A percentile compares a stretch with the other conserved stretches of the same genome.
These are phyloP conservation scores for Turnera subulata DNA, from an alignment of 345 rosid genomes.

Conservation along the genomic window DNA sequence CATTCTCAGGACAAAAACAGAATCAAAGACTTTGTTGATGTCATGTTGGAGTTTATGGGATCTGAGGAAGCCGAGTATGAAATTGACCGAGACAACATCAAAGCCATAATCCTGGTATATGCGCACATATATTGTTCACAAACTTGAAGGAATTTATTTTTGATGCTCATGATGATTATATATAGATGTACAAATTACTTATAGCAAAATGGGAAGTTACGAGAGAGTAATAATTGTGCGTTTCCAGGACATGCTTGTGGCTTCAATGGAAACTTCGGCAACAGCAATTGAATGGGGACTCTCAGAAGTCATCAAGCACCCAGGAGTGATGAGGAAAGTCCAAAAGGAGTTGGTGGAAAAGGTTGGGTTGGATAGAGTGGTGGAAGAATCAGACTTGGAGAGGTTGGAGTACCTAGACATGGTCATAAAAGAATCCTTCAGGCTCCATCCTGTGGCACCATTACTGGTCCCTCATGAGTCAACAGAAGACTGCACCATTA, in stretches of 20 bases:
- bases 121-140: neutral
- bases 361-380: conserved; percentile 36
- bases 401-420: conserved; percentile 30
- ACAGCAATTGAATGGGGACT: conserved; percentile 22
- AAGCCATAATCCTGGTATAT: conserved; percentile 25
- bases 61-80: conserved; percentile 21
- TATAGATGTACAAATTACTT: no score
- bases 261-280: conserved; percentile 24
- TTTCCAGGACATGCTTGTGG: conserved; percentile 15
- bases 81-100: conserved; percentile 21
- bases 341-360: conserved; percentile 33
- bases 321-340: conserved; percentile 27
- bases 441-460: conserved; percentile 46
- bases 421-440: conserved; percentile 43
- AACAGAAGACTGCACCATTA: conserved; percentile 22
- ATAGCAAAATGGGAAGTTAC: no score
- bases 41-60: conserved; percentile 24
- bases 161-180: no score
- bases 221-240: no score
- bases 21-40: conserved; percentile 14
- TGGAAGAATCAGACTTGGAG: conserved; percentile 42
- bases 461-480: conserved; percentile 34
- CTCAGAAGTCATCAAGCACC: conserved; percentile 26
- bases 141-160: no score
- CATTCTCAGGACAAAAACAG: conserved; percentile 10